Evolutionary conservation across 2,329 filamentous ascomycete species (phyloP), one percentile per base, ranked within the genome.

Genomic region (Claviceps digitariae): DNA sequence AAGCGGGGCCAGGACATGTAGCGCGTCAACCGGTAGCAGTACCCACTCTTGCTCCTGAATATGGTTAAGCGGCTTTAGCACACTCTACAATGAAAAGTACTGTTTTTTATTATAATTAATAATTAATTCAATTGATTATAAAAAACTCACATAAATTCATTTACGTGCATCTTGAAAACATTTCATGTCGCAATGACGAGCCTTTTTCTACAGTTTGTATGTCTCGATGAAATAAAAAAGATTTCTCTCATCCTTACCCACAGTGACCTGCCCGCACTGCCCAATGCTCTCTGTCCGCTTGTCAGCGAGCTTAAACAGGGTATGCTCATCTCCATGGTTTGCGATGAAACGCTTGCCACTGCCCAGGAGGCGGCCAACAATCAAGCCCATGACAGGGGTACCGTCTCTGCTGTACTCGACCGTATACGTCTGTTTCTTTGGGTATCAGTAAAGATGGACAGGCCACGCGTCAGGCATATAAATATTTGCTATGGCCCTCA

Each of bases 391-490:
- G 3, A 51, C 54, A 1, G 60, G 57, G 0, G 56, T 55, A 0
- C 59, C 61, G 2, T 54, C 53, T 4, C 63, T 61, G 40, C 60
- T 57, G n/a, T 60, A 64, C 13, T 67, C 64, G 3, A 67, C 58
- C 0, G 65, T 67, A 5, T 64, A 67, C 2, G 64, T 65, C n/a
- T n/a, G n/a, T n/a, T n/a, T n/a, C 64, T 66, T 29, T 10, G n/a
- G 4, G 9, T 8, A 12, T 34, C 40, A 15, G 27, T 23, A 12
- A 15, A 29, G 4, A 29, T 8, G 4, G 27, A 29, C 8, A 29
- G 27, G 27, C 27, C 4, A 29, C 27, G 8, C 27, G 4, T 29
- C 8, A 4, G 4, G 8, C 27, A 8, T 29, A 29, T 29, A 29
- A 29, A 29, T n/a, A n/a, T n/a, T n/a, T n/a, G n/a, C n/a, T n/a